These are phyloP conservation scores for Blastomyces percursus DNA, from an alignment of 2,329 filamentous ascomycete genomes.

Conservation along the genomic window DNA sequence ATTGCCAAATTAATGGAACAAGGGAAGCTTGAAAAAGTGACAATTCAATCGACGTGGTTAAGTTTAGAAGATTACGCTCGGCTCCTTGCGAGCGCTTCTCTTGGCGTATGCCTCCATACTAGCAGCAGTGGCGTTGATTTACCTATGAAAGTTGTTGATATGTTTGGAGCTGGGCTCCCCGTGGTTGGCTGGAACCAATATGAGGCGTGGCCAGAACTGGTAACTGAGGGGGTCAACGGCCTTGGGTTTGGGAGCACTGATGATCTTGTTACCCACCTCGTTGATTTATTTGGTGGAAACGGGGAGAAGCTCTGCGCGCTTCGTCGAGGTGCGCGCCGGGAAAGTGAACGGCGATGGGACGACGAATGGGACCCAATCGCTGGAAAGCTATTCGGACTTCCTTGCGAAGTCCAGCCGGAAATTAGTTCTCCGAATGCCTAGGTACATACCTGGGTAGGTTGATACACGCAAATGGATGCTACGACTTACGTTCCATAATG, in stretches of 20 bases:
- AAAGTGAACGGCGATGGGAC: slow-evolving; percentile 73
- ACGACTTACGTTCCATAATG: not conserved
- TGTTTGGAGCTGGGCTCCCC: slow-evolving; percentile 90
- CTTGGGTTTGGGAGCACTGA: slow-evolving; percentile 65
- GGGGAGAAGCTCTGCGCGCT: slow-evolving; percentile 47
- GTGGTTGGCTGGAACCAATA: slow-evolving; percentile 80
- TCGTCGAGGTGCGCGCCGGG: slow-evolving; percentile 58
- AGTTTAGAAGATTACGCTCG: slow-evolving; percentile 72
- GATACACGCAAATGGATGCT: not conserved
- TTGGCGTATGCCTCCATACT: slow-evolving; percentile 84
- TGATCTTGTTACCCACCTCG: slow-evolving; percentile 54
- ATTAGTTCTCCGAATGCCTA: not conserved
- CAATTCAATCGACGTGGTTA: slow-evolving; percentile 74
- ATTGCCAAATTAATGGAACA: slow-evolving; percentile 51
- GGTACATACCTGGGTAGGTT: not conserved
- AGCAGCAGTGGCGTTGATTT: slow-evolving; percentile 91
- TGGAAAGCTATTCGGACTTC: slow-evolving; percentile 54
- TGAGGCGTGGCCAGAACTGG: slow-evolving; percentile 81
- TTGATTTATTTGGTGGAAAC: slow-evolving; percentile 51
- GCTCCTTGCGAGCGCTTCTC: slow-evolving; percentile 71
- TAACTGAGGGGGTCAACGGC: slow-evolving; percentile 77
- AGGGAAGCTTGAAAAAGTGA: slow-evolving; percentile 57
- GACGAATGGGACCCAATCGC: slow-evolving; percentile 85
- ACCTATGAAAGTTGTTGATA: slow-evolving; percentile 98
- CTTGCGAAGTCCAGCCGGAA: not conserved